Conservation (phyloP, 306 rosid species). For the Dryas drummondii region DNA sequence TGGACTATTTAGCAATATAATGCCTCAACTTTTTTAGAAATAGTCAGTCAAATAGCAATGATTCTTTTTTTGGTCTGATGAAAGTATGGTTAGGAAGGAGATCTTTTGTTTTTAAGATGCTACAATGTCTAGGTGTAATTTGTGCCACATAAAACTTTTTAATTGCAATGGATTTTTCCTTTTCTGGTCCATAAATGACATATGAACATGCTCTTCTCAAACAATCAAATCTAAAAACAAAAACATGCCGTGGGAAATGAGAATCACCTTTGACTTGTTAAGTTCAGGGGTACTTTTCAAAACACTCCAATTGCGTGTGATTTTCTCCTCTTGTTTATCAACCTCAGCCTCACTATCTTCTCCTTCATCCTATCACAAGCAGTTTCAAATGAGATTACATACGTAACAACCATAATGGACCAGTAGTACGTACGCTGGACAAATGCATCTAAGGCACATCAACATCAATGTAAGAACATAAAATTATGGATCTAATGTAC, state of each 20-base stretch:
- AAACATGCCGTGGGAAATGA: conserved; percentile 7
- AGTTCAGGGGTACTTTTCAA: conserved; percentile 75
- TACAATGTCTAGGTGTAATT: too few relatives aligned
- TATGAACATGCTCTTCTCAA: not conserved
- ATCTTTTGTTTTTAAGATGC: too few relatives aligned
- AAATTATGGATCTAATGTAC: conserved; percentile 3
- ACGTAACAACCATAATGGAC: conserved; percentile 21
- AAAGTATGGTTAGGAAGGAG: too few relatives aligned
- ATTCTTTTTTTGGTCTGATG: too few relatives aligned
- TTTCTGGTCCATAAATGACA: not conserved
- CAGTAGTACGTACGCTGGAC: not conserved
- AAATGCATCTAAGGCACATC: not conserved
- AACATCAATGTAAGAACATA: not conserved
- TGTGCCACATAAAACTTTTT: too few relatives aligned
- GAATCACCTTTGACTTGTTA: conserved; percentile 67
- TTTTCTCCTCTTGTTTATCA: conserved; percentile 62
- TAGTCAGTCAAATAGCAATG: too few relatives aligned
- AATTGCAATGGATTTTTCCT: not conserved
- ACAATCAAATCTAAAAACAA: not conserved
- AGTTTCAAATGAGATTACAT: conserved; percentile 14
- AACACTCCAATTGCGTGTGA: conserved; percentile 86
- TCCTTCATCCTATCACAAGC: conserved; percentile 61
- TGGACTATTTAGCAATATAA: too few relatives aligned
- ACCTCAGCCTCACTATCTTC: too few relatives aligned
- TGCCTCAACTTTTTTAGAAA: too few relatives aligned